A percentile compares a stretch with the other conserved stretches of the same genome.
Conservation (phyloP, 176 grass and related monocot genomes). For the Bonia amplexicaulis region DNA sequence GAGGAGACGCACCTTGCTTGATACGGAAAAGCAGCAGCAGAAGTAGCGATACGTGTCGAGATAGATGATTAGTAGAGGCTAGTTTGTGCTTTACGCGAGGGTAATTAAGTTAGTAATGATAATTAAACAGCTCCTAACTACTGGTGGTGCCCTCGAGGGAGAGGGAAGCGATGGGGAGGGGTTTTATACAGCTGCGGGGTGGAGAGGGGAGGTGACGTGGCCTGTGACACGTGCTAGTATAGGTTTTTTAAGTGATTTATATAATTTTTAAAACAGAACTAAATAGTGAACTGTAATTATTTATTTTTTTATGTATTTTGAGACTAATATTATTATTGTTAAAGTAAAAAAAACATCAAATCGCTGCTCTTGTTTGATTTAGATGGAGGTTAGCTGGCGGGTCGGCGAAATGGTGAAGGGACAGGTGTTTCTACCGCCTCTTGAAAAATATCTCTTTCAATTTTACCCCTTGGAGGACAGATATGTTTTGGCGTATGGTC, state of each 20-base stretch:
- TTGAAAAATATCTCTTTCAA: not conserved
- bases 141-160: not conserved
- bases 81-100: not conserved
- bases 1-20: not conserved
- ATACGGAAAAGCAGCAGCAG: not conserved
- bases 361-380: no score
- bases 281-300: fast-evolving
- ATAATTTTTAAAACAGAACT: no score
- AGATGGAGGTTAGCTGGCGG: not conserved
- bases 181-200: constrained; percentile 25
- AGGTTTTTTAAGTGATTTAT: not conserved
- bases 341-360: fast-evolving
- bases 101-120: not conserved
- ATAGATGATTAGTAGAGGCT: not conserved
- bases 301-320: no score
- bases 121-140: not conserved
- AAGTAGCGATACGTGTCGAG: not conserved
- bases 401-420: no score
- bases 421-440: not conserved
- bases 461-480: not conserved
- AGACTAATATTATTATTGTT: no score
- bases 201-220: not conserved
- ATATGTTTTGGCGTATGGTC: not conserved
- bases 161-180: not conserved
- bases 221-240: not conserved